Percentiles rank a stretch among this genome's conserved stretches.
phyloP scores from a whole-genome alignment of 1,139 yeast genomes.

The Candida labiduridarum region DNA sequence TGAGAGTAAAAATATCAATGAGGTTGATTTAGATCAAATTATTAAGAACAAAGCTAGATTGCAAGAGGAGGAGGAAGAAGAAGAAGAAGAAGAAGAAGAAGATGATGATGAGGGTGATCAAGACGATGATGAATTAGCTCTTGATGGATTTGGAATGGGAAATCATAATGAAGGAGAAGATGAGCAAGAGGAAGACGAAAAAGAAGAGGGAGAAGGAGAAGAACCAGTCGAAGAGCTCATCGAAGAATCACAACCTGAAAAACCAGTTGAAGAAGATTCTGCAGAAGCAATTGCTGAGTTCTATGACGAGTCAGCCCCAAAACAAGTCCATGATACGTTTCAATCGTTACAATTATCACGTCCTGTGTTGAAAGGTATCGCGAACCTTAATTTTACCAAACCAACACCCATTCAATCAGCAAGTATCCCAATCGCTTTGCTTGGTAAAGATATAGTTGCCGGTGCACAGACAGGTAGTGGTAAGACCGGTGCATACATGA shows the following conservation, averaged over 20 bases:
- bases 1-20: constrained; percentile 58
- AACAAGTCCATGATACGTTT: constrained; percentile 56
- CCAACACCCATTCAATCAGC: constrained; percentile 97
- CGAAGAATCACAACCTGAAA: constrained; percentile 23
- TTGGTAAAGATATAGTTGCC: constrained; percentile 96
- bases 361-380: constrained; percentile 82
- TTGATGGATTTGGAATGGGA: constrained; percentile 80
- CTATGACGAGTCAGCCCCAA: constrained; percentile 51
- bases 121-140: constrained; percentile 43
- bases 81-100: constrained; percentile 24
- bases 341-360: constrained; percentile 81
- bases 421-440: constrained; percentile 86
- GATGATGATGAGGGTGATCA: constrained; percentile 25
- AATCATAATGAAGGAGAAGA: constrained; percentile 12
- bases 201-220: constrained; percentile 29
- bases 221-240: constrained; percentile 27
- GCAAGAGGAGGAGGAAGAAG: constrained; percentile 28
- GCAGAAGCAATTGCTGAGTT: constrained; percentile 73
- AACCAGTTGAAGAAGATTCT: constrained; percentile 65
- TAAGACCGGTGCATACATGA: constrained; percentile 97
- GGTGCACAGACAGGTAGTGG: constrained; percentile 99
- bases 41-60: constrained; percentile 81
- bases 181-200: constrained; percentile 23
- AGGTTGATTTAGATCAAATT: constrained; percentile 83
- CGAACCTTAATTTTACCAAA: constrained; percentile 74